Conservation (phyloP, 164 flowering plant genomes). For the Houttuynia cordata region DNA sequence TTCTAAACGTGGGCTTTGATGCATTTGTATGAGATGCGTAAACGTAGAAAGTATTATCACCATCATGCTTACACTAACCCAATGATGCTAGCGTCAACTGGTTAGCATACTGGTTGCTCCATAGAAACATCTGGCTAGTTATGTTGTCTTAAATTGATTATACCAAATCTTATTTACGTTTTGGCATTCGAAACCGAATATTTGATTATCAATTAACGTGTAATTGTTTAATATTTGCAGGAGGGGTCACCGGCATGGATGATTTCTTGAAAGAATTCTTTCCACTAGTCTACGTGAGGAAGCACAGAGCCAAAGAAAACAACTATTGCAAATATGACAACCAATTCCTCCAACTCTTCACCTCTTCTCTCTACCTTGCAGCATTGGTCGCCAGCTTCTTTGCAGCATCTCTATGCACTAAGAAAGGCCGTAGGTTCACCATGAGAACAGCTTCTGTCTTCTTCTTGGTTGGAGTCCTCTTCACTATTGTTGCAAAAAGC, state of each 20-base stretch:
- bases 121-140: too few species aligned
- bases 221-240: conserved; percentile 10
- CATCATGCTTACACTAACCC: too few species aligned
- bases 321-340: conserved; percentile 62
- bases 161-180: too few species aligned
- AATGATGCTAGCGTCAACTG: too few species aligned
- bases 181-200: neutral
- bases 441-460: conserved; percentile 39
- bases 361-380: conserved; percentile 61
- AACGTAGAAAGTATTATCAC: too few species aligned
- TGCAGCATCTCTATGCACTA: conserved; percentile 36
- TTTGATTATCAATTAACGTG: neutral
- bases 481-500: conserved; percentile 17
- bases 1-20: too few species aligned
- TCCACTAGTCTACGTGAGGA: conserved; percentile 29
- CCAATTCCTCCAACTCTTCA: conserved; percentile 52
- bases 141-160: too few species aligned
- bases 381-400: conserved; percentile 45
- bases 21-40: too few species aligned
- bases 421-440: conserved; percentile 35
- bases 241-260: conserved; percentile 66
- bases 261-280: conserved; percentile 58
- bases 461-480: conserved; percentile 32
- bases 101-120: too few species aligned
- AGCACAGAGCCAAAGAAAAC: conserved; percentile 27